phyloP scores from a whole-genome alignment of 2,329 filamentous ascomycete genomes.

The Thermoascus crustaceus region DNA sequence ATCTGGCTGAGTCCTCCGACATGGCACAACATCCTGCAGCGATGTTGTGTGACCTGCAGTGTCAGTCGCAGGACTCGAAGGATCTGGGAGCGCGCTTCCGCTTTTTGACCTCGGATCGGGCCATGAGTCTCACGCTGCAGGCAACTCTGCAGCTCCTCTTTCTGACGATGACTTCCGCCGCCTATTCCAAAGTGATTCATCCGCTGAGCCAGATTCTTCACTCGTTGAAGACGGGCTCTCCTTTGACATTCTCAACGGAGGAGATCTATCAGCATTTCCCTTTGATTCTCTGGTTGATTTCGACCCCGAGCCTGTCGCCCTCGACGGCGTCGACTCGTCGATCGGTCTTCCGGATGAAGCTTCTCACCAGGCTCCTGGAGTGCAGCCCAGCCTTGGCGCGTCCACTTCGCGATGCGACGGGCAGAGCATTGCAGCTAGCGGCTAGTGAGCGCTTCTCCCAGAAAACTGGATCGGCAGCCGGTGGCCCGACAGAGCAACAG shows the following conservation, averaged over 20 bases:
- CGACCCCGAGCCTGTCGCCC: conserved; percentile 42
- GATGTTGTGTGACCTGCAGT: conserved; percentile 99
- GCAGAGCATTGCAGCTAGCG: conserved; percentile 45
- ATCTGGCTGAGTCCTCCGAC: conserved; percentile 60
- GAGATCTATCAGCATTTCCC: conserved; percentile 43
- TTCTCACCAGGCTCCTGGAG: conserved; percentile 43
- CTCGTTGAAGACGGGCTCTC: conserved; percentile 68
- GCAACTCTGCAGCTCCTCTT: conserved; percentile 57
- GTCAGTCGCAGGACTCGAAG: conserved; percentile 68
- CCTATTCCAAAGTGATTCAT: conserved; percentile 54
- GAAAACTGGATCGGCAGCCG: conserved; percentile 26
- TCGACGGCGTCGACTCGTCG: conserved; percentile 37
- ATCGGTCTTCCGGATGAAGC: conserved; percentile 42
- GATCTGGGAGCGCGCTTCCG: conserved; percentile 40
- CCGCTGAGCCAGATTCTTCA: conserved; percentile 64
- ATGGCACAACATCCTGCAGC: conserved; percentile 99
- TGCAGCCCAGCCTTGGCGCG: conserved; percentile 48
- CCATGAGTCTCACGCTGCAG: conserved; percentile 44
- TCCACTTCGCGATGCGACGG: conserved; percentile 47
- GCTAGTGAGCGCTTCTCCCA: conserved; percentile 34
- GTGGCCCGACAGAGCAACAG: conserved; percentile 23
- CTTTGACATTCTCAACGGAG: conserved; percentile 55
- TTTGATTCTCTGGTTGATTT: conserved; percentile 50
- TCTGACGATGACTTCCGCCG: conserved; percentile 59
- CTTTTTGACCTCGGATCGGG: conserved; percentile 32